Percentiles rank a stretch among this genome's conserved stretches.
phyloP scores from a whole-genome alignment of 2,329 filamentous ascomycete species.

The Fusarium tjaetaba region DNA sequence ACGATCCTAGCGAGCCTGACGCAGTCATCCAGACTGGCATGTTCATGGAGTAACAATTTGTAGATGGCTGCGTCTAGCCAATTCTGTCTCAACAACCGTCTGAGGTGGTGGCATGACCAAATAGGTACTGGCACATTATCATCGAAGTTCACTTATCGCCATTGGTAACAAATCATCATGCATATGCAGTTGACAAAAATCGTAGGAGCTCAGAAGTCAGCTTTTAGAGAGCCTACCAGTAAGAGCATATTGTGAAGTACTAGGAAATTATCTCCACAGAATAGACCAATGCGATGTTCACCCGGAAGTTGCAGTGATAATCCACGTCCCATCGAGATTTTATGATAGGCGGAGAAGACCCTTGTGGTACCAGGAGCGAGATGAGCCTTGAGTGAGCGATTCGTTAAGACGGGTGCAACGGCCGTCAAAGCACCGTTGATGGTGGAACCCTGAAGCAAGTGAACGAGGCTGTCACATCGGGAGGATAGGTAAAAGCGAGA shows the following conservation, averaged over 20 bases:
- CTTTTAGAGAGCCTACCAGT: not conserved
- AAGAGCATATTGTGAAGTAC: not conserved
- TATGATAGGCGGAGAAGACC: slow-evolving; percentile 26
- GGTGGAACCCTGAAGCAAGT: slow-evolving; percentile 9
- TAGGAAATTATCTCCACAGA: not conserved
- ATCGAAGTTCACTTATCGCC: not conserved
- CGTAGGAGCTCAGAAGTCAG: not conserved
- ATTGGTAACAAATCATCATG: not conserved
- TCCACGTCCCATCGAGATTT: slow-evolving; percentile 9
- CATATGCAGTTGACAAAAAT: not conserved
- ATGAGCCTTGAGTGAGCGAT: slow-evolving; percentile 19
- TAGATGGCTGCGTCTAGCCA: not conserved
- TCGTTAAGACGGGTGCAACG: slow-evolving; percentile 2
- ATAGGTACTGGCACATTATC: not conserved
- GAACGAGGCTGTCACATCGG: slow-evolving; percentile 14
- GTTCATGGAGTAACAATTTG: not conserved
- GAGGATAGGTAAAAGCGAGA: slow-evolving; percentile 4
- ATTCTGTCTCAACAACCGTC: not conserved
- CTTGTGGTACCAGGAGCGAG: slow-evolving; percentile 7
- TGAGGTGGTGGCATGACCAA: not conserved
- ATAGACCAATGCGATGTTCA: not conserved
- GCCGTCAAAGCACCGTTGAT: slow-evolving; percentile 11
- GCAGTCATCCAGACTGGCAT: slow-evolving; percentile 21
- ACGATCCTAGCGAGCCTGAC: slow-evolving; percentile 15
- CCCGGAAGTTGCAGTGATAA: slow-evolving; percentile 15